These are phyloP conservation scores for Medicago arabica DNA, from an alignment of 306 rosid genomes.

Conservation along the genomic window DNA sequence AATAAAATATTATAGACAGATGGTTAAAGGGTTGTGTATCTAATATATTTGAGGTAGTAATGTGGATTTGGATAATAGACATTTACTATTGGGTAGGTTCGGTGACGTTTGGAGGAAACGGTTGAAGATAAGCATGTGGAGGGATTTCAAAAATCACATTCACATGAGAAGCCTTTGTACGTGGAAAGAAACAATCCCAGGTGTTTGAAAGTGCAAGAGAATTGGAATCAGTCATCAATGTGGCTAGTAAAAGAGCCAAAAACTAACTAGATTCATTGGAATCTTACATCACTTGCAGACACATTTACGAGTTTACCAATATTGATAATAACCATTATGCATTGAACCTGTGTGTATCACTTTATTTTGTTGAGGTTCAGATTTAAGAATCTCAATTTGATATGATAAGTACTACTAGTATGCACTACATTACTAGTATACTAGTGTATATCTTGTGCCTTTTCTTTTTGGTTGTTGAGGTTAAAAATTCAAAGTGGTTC, in stretches of 20 bases:
- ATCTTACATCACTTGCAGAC: constrained; percentile 19
- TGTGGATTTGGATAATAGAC: constrained; percentile 34
- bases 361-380: neutral
- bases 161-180: constrained; percentile 37
- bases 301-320: constrained; percentile 37
- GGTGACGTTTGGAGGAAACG: constrained; percentile 51
- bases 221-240: constrained; percentile 28
- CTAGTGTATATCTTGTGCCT: neutral
- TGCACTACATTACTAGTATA: neutral
- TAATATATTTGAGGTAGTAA: neutral
- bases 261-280: constrained; percentile 31
- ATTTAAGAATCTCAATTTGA: constrained; percentile 15
- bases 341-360: neutral
- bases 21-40: neutral
- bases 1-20: too few species aligned
- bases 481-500: constrained; percentile 7
- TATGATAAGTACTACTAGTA: neutral
- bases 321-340: constrained; percentile 12
- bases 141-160: constrained; percentile 35
- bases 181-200: constrained; percentile 45
- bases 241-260: constrained; percentile 24
- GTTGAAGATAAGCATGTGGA: constrained; percentile 60
- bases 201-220: constrained; percentile 35
- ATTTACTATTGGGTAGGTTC: constrained; percentile 40
- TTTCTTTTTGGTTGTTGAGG: neutral